Percentiles rank a stretch among this genome's conserved stretches.
These are phyloP conservation scores for Hericium rajendrae DNA, from an alignment of 768 basidiomycete genomes.

Conservation along the genomic window DNA sequence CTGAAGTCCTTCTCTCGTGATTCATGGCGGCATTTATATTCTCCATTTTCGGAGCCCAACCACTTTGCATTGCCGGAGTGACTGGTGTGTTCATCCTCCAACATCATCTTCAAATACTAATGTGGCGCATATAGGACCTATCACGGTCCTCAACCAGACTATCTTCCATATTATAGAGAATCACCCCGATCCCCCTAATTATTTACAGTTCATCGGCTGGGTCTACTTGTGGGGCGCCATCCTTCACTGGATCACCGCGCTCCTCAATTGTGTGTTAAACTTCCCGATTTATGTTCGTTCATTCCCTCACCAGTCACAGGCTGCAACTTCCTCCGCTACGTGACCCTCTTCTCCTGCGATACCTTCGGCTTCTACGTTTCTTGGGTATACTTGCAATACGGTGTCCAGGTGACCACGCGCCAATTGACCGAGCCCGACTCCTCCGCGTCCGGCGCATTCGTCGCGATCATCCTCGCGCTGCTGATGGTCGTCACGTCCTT, in stretches of 20 bases:
- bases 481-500: slow-evolving; percentile 70
- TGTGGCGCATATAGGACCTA: slow-evolving; percentile 51
- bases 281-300: background rate
- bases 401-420: slow-evolving; percentile 72
- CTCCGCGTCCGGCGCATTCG: slow-evolving; percentile 40
- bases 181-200: slow-evolving; percentile 52
- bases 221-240: slow-evolving; percentile 88
- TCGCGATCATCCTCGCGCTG: slow-evolving; percentile 64
- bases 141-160: slow-evolving; percentile 88
- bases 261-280: slow-evolving; percentile 53
- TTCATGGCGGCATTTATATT: slow-evolving; percentile 90
- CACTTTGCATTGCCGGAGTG: slow-evolving; percentile 85
- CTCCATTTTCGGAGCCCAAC: slow-evolving; percentile 82
- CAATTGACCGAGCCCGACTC: slow-evolving; percentile 39
- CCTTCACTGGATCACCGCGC: slow-evolving; percentile 73
- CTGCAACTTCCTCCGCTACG: slow-evolving; percentile 79
- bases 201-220: slow-evolving; percentile 87
- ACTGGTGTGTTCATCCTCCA: slow-evolving; percentile 41
- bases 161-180: slow-evolving; percentile 67
- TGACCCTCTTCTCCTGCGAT: slow-evolving; percentile 85
- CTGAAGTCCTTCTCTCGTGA: slow-evolving; percentile 73
- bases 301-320: slow-evolving; percentile 31
- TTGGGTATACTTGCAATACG: slow-evolving; percentile 86
- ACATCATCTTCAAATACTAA: background rate
- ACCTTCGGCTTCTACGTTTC: slow-evolving; percentile 91